A percentile compares a stretch with the other conserved stretches of the same genome.
Conservation (phyloP, 371 early-diverging fungal genomes). For the Mortierella sp. region DNA sequence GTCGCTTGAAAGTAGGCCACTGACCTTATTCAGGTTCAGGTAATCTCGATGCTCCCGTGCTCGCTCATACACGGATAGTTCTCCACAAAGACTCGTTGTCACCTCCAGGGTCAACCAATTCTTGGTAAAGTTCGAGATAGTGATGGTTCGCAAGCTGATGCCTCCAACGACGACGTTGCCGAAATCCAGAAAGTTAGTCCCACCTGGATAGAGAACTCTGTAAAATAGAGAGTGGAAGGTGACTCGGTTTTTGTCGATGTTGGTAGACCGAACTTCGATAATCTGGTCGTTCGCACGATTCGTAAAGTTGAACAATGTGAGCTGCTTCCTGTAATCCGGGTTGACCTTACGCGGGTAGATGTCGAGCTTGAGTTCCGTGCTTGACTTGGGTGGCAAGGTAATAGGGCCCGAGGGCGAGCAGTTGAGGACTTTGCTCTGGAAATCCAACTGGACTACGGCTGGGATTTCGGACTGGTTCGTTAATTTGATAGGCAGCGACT, state of each 20-base stretch:
- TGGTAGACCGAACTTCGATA: slow-evolving; percentile 92
- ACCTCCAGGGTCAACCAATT: slow-evolving; percentile 70
- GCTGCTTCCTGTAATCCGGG: slow-evolving; percentile 96
- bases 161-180: slow-evolving; percentile 89
- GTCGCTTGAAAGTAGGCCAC: slow-evolving; percentile 17
- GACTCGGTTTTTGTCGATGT: slow-evolving; percentile 95
- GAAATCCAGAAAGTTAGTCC: slow-evolving; percentile 95
- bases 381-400: slow-evolving; percentile 85
- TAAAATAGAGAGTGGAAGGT: slow-evolving; percentile 98
- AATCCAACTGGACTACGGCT: slow-evolving; percentile 88
- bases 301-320: slow-evolving; percentile 91
- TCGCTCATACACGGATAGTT: slow-evolving; percentile 62
- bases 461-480: slow-evolving; percentile 90
- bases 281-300: slow-evolving; percentile 93
- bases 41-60: slow-evolving; percentile 44
- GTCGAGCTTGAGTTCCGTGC: slow-evolving; percentile 90
- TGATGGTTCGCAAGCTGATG: slow-evolving; percentile 83
- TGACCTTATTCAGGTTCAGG: slow-evolving; percentile 28
- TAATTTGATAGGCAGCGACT: slow-evolving; percentile 86
- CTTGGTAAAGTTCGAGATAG: slow-evolving; percentile 87
- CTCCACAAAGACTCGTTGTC: slow-evolving; percentile 78
- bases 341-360: slow-evolving; percentile 98
- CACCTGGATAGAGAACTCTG: slow-evolving; percentile 89
- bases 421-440: slow-evolving; percentile 94
- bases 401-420: slow-evolving; percentile 84